These are phyloP conservation scores for Chaetoscypha palmicola DNA, from an alignment of 2,329 filamentous ascomycete genomes.

Conservation along the genomic window DNA sequence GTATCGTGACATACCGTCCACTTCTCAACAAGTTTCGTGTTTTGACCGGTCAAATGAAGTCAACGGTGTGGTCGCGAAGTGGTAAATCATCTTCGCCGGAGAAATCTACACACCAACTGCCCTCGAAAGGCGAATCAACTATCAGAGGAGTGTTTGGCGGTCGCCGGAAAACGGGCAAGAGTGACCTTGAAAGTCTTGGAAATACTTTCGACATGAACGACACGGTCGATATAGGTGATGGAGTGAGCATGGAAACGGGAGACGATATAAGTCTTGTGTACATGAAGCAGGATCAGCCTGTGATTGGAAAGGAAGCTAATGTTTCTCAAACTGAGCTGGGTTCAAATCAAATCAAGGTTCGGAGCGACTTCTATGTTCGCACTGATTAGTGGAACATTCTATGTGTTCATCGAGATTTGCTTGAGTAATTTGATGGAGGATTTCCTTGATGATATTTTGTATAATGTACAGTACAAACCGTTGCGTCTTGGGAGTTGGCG, in stretches of 20 bases:
- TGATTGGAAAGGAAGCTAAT: background rate
- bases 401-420: background rate
- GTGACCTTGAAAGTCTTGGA: slow-evolving; percentile 1
- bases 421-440: too few species aligned
- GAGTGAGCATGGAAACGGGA: background rate
- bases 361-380: background rate
- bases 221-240: background rate
- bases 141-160: slow-evolving; percentile 1
- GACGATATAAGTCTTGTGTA: background rate
- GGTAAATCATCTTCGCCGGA: background rate
- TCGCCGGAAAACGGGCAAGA: background rate
- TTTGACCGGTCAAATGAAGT: background rate
- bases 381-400: background rate
- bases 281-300: background rate
- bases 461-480: background rate
- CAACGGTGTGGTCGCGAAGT: background rate
- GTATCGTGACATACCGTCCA: slow-evolving; percentile 1
- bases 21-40: slow-evolving; percentile 1
- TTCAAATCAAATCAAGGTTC: slow-evolving; percentile 3
- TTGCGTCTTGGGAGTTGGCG: too few species aligned
- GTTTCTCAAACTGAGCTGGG: background rate
- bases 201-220: slow-evolving; percentile 3
- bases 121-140: background rate
- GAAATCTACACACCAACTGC: background rate
- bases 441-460: background rate